A percentile compares a stretch with the other conserved stretches of the same genome.
phyloP scores from a whole-genome alignment of 1,284 basidiomycete genomes.

The Sanguinoderma infundibulare region DNA sequence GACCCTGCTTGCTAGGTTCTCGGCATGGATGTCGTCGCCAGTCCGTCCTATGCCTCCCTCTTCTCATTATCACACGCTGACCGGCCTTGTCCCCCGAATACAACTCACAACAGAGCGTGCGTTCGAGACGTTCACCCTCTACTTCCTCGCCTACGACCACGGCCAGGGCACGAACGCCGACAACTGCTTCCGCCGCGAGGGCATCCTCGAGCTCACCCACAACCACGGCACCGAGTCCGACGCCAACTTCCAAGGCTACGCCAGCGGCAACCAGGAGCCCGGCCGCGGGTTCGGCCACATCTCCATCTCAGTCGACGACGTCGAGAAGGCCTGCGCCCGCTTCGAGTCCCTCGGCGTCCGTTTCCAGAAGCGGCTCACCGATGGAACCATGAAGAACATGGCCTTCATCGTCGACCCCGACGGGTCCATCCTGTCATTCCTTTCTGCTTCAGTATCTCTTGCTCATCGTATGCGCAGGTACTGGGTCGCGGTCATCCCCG shows the following conservation, averaged over 20 bases:
- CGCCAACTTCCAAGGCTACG: conserved; percentile 78
- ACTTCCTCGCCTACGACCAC: conserved; percentile 82
- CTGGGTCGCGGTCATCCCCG: conserved; percentile 30
- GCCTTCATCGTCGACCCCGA: conserved; percentile 93
- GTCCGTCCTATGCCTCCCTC: conserved; percentile 38
- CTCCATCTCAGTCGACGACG: conserved; percentile 83
- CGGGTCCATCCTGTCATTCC: conserved; percentile 22
- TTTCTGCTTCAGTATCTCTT: neutral
- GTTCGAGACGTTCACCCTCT: conserved; percentile 71
- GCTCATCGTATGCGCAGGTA: conserved; percentile 16
- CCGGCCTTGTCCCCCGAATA: neutral
- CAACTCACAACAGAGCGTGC: conserved; percentile 45
- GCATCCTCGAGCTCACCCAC: conserved; percentile 86
- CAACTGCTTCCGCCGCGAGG: conserved; percentile 65
- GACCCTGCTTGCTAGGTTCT: conserved; percentile 50
- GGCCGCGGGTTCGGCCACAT: conserved; percentile 87
- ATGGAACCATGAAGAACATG: conserved; percentile 86
- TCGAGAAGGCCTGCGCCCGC: conserved; percentile 83
- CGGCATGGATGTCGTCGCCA: conserved; percentile 85
- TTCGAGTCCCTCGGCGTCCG: conserved; percentile 84
- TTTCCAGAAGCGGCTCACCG: conserved; percentile 89
- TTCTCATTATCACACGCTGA: conserved; percentile 8
- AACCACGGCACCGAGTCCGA: conserved; percentile 91
- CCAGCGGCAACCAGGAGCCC: conserved; percentile 85
- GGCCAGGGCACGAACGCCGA: conserved; percentile 51